A percentile compares a stretch with the other conserved stretches of the same genome.
Conservation (phyloP, 2,329 filamentous ascomycete genomes). For the Aspergillus fijiensis region DNA sequence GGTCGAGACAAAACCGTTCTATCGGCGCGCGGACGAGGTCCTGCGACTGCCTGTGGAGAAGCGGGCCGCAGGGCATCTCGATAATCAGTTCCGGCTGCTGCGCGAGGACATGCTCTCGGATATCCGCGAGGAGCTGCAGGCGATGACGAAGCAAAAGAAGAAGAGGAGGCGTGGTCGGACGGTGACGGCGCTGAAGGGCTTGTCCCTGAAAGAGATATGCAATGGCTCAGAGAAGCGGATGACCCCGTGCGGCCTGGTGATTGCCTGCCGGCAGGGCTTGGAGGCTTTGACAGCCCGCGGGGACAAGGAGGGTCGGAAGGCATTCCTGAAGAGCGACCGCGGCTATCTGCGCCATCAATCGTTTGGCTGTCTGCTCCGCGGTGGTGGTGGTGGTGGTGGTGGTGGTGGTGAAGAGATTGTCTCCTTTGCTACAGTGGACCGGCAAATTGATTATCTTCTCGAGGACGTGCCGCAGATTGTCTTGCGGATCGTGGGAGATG, state of each 20-base stretch:
- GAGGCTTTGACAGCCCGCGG: too few species aligned
- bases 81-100: constrained; percentile 70
- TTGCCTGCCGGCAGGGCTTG: too few species aligned
- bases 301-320: constrained; percentile 37
- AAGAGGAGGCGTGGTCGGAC: constrained; percentile 48
- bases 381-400: constrained; percentile 6
- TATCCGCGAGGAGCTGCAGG: constrained; percentile 61
- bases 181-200: constrained; percentile 39
- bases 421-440: constrained; percentile 60
- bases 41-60: constrained; percentile 36
- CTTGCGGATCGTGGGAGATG: constrained; percentile 52
- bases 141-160: constrained; percentile 43
- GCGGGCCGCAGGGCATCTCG: constrained; percentile 56
- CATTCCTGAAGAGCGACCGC: constrained; percentile 49
- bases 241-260: background rate
- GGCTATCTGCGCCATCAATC: constrained; percentile 59
- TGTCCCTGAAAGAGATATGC: constrained; percentile 44
- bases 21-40: constrained; percentile 54
- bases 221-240: constrained; percentile 23
- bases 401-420: constrained; percentile 43
- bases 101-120: constrained; percentile 70
- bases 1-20: constrained; percentile 52
- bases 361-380: constrained; percentile 60
- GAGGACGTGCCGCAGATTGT: constrained; percentile 47
- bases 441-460: constrained; percentile 51